These are phyloP conservation scores for Wickerhamomyces sp. DNA, from an alignment of 1,139 yeast genomes.

Conservation along the genomic window DNA sequence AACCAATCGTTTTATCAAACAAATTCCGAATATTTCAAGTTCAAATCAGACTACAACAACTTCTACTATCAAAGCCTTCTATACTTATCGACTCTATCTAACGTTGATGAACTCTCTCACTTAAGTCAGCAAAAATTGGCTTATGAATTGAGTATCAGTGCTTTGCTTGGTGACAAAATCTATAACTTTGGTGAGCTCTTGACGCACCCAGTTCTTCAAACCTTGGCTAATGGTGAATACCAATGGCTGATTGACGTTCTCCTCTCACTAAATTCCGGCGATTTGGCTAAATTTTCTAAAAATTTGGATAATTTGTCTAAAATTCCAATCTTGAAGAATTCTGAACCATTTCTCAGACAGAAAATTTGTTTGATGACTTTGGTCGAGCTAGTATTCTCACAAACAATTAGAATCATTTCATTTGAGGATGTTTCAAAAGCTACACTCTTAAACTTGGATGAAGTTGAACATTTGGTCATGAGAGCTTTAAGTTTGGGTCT, in stretches of 20 bases:
- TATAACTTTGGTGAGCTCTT: conserved; percentile 95
- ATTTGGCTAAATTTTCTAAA: conserved; percentile 55
- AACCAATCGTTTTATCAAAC: conserved; percentile 83
- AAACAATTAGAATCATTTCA: conserved; percentile 66
- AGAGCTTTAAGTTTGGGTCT: conserved; percentile 82
- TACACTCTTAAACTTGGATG: conserved; percentile 52
- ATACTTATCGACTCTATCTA: conserved; percentile 53
- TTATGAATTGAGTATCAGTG: conserved; percentile 79
- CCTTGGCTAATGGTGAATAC: conserved; percentile 46
- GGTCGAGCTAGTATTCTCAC: conserved; percentile 78
- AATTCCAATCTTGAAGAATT: conserved; percentile 55
- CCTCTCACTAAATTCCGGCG: conserved; percentile 71
- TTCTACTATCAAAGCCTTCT: conserved; percentile 68
- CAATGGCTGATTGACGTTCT: conserved; percentile 73
- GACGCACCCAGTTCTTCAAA: conserved; percentile 75
- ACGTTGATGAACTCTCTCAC: conserved; percentile 42
- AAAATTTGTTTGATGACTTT: conserved; percentile 91
- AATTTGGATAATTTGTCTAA: conserved; percentile 40
- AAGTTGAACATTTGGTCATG: conserved; percentile 88
- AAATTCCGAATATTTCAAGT: conserved; percentile 70
- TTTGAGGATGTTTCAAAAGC: conserved; percentile 77
- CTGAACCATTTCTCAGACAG: conserved; percentile 71
- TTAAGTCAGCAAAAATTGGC: conserved; percentile 59
- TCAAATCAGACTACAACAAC: conserved; percentile 69
- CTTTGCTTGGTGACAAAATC: conserved; percentile 84